These are phyloP conservation scores for Fusarium poae DNA, from an alignment of 2,329 filamentous ascomycete species.

Conservation along the genomic window DNA sequence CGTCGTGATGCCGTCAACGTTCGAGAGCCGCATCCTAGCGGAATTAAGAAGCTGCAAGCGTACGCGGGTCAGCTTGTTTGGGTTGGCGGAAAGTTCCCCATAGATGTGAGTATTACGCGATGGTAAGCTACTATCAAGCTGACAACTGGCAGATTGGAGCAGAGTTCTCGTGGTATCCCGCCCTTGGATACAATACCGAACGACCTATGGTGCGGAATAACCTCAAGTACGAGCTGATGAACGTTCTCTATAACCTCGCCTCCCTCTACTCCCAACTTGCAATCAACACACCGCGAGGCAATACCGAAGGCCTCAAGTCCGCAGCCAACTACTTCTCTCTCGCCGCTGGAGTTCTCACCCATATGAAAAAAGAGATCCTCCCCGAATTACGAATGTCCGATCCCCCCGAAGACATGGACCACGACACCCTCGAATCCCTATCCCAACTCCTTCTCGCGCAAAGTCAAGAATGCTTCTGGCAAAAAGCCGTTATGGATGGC, in stretches of 20 bases:
- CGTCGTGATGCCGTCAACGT: conserved; percentile 90
- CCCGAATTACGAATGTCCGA: conserved; percentile 84
- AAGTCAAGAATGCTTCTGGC: conserved; percentile 98
- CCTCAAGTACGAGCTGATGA: conserved; percentile 86
- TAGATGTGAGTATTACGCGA: conserved; percentile 73
- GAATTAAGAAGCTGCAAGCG: conserved; percentile 86
- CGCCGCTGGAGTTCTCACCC: conserved; percentile 83
- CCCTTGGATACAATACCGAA: conserved; percentile 88
- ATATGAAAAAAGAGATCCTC: conserved; percentile 81
- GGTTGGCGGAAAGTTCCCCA: conserved; percentile 95
- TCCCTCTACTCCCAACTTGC: conserved; percentile 95
- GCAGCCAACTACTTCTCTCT: conserved; percentile 92
- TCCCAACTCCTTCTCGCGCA: conserved; percentile 89
- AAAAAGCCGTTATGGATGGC: conserved; percentile 93
- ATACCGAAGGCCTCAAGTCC: conserved; percentile 84
- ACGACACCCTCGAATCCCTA: conserved; percentile 84
- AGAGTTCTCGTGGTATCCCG: conserved; percentile 96
- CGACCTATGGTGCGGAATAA: conserved; percentile 76
- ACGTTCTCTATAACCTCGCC: conserved; percentile 92
- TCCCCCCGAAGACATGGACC: conserved; percentile 96
- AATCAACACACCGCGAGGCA: conserved; percentile 80
- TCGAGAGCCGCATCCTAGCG: conserved; percentile 87
- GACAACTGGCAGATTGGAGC: conserved; percentile 78
- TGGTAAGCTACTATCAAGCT: conserved; percentile 13
- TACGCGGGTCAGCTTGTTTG: conserved; percentile 95